phyloP scores from a whole-genome alignment of 108 stramenopile genomes.

The Pseudonitzschia multistriata region DNA sequence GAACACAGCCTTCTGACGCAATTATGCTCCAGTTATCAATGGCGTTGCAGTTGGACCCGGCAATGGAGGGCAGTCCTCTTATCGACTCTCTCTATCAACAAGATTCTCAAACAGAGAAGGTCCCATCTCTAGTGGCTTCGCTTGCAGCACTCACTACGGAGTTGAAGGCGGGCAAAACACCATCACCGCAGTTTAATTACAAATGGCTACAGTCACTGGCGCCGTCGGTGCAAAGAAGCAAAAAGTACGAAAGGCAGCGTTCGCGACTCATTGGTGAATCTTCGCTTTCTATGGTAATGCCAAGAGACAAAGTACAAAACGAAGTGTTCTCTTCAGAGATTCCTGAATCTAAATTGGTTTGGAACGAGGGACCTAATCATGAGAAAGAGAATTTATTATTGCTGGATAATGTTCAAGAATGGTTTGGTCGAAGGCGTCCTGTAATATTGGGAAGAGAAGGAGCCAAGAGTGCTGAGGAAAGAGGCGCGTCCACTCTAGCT shows the following conservation, averaged over 20 bases:
- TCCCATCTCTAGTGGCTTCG: slow-evolving; percentile 30
- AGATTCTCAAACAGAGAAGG: slow-evolving; percentile 12
- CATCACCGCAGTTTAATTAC: slow-evolving; percentile 28
- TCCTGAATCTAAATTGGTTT: slow-evolving; percentile 68
- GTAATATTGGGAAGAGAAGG: slow-evolving; percentile 78
- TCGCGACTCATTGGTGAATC: slow-evolving; percentile 50
- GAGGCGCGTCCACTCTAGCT: slow-evolving; percentile 73
- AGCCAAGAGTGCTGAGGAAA: slow-evolving; percentile 62
- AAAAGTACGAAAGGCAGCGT: slow-evolving; percentile 29
- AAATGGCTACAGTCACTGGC: slow-evolving; percentile 66
- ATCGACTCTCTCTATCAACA: slow-evolving; percentile 30
- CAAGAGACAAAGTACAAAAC: neutral
- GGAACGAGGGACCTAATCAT: slow-evolving; percentile 74
- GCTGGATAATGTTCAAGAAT: slow-evolving; percentile 73
- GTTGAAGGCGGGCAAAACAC: slow-evolving; percentile 17
- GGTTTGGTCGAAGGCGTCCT: slow-evolving; percentile 77
- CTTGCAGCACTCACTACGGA: slow-evolving; percentile 48
- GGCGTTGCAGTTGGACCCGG: slow-evolving; percentile 37
- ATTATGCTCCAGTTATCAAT: slow-evolving; percentile 56
- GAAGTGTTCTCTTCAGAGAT: slow-evolving; percentile 25
- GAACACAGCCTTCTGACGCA: slow-evolving; percentile 51
- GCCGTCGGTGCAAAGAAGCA: slow-evolving; percentile 63
- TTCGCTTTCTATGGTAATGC: slow-evolving; percentile 23
- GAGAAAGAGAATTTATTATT: slow-evolving; percentile 66
- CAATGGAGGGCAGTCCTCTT: slow-evolving; percentile 26